Percentiles rank a stretch among this genome's conserved stretches.
These are phyloP conservation scores for Stachybotrys chlorohalonatus DNA, from an alignment of 2,329 filamentous ascomycete species.

Conservation along the genomic window DNA sequence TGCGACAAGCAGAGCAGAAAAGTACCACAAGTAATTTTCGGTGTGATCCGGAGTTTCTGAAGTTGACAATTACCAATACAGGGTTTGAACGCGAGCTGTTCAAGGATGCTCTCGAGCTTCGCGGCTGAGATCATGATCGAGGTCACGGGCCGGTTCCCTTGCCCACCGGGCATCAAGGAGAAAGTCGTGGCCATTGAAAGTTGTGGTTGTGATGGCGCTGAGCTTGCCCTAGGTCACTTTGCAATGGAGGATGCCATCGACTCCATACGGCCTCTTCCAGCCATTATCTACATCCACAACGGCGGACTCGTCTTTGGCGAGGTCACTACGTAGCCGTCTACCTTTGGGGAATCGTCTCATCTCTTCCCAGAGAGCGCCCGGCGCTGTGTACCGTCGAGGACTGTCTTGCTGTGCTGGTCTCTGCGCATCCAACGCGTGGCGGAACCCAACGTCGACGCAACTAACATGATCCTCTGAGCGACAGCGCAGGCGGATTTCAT, in stretches of 20 bases:
- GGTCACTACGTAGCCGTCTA: conserved; percentile 15
- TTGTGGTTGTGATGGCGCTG: conserved; percentile 6
- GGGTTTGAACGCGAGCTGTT: neutral
- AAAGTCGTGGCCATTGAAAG: conserved; percentile 7
- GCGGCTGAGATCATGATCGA: conserved; percentile 1
- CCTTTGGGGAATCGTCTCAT: conserved; percentile 31
- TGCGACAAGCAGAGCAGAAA: neutral
- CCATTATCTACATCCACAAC: conserved; percentile 28
- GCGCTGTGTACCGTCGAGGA: conserved; percentile 27
- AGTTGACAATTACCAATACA: neutral
- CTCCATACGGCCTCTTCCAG: conserved; percentile 8
- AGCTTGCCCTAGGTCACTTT: conserved; percentile 9
- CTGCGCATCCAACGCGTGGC: conserved; percentile 4
- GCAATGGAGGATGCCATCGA: neutral
- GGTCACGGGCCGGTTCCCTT: neutral
- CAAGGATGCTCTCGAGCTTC: conserved; percentile 4
- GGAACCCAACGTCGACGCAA: conserved; percentile 9
- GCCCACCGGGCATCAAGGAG: conserved; percentile 3
- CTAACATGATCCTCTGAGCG: conserved; percentile 10
- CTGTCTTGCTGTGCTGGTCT: conserved; percentile 10
- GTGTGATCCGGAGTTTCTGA: conserved; percentile 5
- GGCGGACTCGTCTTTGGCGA: conserved; percentile 27
- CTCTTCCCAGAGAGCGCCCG: conserved; percentile 30
- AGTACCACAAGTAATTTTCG: conserved; percentile 1
- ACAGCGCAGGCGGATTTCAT: conserved; percentile 10